These are phyloP conservation scores for Sicyos edulis DNA, from an alignment of 306 rosid species.

Conservation along the genomic window DNA sequence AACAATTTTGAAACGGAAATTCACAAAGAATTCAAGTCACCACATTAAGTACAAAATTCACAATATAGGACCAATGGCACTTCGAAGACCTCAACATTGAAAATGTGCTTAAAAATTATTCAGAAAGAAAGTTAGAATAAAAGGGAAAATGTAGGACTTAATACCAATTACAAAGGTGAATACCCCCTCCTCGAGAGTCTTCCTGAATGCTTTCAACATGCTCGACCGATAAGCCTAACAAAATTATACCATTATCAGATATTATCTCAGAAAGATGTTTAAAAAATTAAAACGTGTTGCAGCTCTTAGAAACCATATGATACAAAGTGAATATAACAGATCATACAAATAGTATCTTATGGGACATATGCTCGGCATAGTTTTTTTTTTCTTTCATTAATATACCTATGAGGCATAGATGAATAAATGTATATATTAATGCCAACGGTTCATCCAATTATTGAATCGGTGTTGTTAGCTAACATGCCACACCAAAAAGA, in stretches of 20 bases:
- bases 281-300: not conserved
- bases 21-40: slow-evolving; percentile 24
- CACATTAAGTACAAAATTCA: slow-evolving; percentile 29
- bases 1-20: slow-evolving; percentile 22
- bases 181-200: slow-evolving; percentile 83
- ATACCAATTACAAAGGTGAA: slow-evolving; percentile 93
- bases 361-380: not conserved
- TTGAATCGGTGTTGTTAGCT: slow-evolving; percentile 7
- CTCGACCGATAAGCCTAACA: slow-evolving; percentile 82
- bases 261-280: slow-evolving; percentile 5
- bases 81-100: slow-evolving; percentile 24
- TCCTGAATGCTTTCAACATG: slow-evolving; percentile 96
- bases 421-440: not conserved
- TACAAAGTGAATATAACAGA: not conserved
- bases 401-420: not conserved
- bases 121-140: not conserved
- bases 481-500: not conserved
- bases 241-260: slow-evolving; percentile 3
- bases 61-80: slow-evolving; percentile 34
- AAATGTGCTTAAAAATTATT: not conserved
- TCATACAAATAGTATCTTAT: not conserved
- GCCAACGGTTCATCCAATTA: not conserved
- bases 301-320: not conserved
- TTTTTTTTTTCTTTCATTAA: too few species aligned
- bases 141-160: slow-evolving; percentile 21